These are phyloP conservation scores for Podaxis rugospora DNA, from an alignment of 768 basidiomycete species.

Conservation along the genomic window DNA sequence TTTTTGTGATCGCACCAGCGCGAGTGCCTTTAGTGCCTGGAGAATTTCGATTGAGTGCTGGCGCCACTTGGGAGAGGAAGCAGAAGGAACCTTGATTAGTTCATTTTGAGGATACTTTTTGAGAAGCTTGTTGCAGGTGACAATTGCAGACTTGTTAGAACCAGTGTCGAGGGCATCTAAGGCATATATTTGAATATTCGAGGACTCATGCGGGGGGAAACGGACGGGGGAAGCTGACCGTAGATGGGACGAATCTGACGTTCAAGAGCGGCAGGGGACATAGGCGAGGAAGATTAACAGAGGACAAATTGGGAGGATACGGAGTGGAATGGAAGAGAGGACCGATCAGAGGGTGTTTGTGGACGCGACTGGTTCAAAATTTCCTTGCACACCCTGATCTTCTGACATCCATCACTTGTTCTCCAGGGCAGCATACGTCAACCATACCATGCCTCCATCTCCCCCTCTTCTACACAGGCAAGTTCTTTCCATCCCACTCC, in stretches of 20 bases:
- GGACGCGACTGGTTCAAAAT: constrained; percentile 11
- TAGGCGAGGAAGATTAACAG: constrained; percentile 11
- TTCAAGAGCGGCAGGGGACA: constrained; percentile 60
- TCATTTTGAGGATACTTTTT: constrained; percentile 79
- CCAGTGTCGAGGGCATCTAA: constrained; percentile 83
- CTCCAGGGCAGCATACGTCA: background rate
- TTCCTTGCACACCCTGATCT: constrained; percentile 2
- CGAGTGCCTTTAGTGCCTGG: constrained; percentile 81
- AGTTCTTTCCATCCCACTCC: constrained; percentile 11
- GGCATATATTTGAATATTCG: background rate
- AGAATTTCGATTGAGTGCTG: constrained; percentile 2
- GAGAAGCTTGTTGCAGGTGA: constrained; percentile 81
- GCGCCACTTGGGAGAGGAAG: constrained; percentile 9
- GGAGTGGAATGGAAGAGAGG: constrained; percentile 3
- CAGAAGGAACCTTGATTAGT: constrained; percentile 55
- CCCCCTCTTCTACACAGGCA: constrained; percentile 52
- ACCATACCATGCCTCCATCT: constrained; percentile 21
- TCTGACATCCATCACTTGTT: constrained; percentile 5
- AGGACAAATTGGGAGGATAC: background rate
- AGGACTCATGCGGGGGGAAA: constrained; percentile 1
- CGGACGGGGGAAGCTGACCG: constrained; percentile 39
- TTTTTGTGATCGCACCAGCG: constrained; percentile 79
- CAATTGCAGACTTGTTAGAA: constrained; percentile 82
- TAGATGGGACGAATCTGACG: constrained; percentile 86
- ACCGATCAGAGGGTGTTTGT: constrained; percentile 4